Base-by-base conservation (phyloP, 352 stramenopile species). In the Lagenidium sp. region DNA sequence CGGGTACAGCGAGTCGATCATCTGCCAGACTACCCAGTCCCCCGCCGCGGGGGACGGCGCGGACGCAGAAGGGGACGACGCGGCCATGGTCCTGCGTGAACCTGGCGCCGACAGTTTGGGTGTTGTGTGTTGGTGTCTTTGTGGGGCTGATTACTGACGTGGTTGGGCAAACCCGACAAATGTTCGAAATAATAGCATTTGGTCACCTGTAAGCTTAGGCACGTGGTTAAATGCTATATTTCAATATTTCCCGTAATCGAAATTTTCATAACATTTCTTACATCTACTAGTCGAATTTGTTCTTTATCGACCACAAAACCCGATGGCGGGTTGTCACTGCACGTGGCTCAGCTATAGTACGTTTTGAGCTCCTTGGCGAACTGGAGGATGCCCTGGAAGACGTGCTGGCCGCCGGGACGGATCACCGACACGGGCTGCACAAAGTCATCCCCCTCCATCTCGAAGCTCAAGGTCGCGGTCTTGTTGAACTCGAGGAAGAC, bases 1-100 rank as follows among this genome's bases (percentile, higher is more conserved):
- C 26, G 79, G 79, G 45, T 79, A 92, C 29, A 92, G 53, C 38
- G 79, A 92, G 57, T 92, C 79, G 41, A 88, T 41, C 62, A 92
- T 82, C 53, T 92, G 79, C 79, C 79, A 92, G 31, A 72, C 44
- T 23, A 63, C 48, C 76, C 76, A 88, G 44, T 53, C 23, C 41
- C 31, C 50, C 2, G 28, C 8, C 28, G 28, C 28, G 28, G 15
- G 28, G 15, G 28, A n/a, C n/a, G 35, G 19, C 34, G 15, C 19
- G 4, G 21, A 15, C 3, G n/a, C 10, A 10, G 29, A 22, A 2
- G 21, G n/a, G 32, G 13, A 20, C 7, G 20, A 11, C 30, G 42
- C 21, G 2, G 32, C 21, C 35, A 36, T 36, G 24, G 16, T 4
- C 16, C 16, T 6, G 15, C 1, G 12, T 13, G 12, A 23, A 4